These are phyloP conservation scores for Haplographium delicatum DNA, from an alignment of 495 filamentous ascomycete genomes.

Conservation along the genomic window DNA sequence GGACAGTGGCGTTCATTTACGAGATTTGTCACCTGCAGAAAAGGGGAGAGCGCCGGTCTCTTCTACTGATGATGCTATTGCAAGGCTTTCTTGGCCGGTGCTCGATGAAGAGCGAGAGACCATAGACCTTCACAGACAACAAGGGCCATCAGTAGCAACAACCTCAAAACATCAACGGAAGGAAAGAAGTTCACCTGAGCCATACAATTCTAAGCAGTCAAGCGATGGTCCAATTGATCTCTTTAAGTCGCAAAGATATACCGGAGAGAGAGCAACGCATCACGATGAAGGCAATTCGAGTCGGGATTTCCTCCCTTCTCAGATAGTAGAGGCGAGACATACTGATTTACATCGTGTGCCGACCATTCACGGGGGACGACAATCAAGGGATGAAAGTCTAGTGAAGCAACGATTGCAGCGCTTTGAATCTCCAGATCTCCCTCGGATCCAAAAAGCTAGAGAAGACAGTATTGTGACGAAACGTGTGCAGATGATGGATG, in stretches of 20 bases:
- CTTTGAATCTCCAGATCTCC: conserved; percentile 22
- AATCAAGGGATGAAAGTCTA: conserved; percentile 10
- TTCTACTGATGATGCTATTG: conserved; percentile 48
- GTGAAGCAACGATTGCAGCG: conserved; percentile 19
- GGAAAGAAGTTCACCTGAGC: background rate
- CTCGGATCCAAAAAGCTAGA: background rate
- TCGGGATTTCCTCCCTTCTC: conserved; percentile 15
- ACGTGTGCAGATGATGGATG: background rate
- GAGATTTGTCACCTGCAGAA: conserved; percentile 25
- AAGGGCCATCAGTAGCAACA: conserved; percentile 10
- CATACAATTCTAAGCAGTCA: background rate
- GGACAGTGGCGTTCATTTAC: conserved; percentile 50
- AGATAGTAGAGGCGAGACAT: conserved; percentile 6
- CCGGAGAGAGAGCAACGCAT: background rate
- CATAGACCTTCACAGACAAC: conserved; percentile 22
- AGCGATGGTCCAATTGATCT: conserved; percentile 5
- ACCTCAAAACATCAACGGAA: conserved; percentile 3
- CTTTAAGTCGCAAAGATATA: background rate
- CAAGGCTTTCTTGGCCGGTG: conserved; percentile 45
- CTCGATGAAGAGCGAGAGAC: conserved; percentile 40
- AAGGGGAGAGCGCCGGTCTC: conserved; percentile 5
- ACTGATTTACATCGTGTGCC: conserved; percentile 15
- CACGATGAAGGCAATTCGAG: background rate
- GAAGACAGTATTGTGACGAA: background rate
- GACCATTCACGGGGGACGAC: background rate